Percentiles rank a stretch among this genome's conserved stretches.
phyloP scores from a whole-genome alignment of 768 basidiomycete genomes.

The Mycena olivaceomarginata region DNA sequence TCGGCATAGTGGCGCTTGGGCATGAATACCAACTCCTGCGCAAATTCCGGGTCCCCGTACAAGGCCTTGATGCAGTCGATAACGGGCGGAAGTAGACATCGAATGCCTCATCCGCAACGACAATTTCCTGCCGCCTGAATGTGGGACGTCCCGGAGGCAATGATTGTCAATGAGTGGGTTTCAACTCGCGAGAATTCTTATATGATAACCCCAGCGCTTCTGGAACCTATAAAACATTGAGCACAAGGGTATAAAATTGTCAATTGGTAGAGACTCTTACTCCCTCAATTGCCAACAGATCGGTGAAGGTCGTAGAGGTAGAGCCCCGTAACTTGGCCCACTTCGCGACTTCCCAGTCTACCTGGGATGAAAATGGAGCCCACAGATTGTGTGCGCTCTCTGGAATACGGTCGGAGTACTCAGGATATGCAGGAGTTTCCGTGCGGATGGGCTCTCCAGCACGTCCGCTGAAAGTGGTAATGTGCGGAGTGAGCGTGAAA shows the following conservation, averaged over 20 bases:
- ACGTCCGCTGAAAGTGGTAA: too few species aligned
- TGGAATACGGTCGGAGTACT: too few species aligned
- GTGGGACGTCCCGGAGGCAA: conserved; percentile 48
- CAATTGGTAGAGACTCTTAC: conserved; percentile 62
- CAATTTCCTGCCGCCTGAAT: conserved; percentile 49
- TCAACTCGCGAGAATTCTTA: conserved; percentile 54
- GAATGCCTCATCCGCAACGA: conserved; percentile 49
- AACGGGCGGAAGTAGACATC: conserved; percentile 55
- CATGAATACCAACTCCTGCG: conserved; percentile 46
- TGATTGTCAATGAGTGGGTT: conserved; percentile 55
- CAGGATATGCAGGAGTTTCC: too few species aligned
- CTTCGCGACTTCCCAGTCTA: too few species aligned
- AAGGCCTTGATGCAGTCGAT: conserved; percentile 55
- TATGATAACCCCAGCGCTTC: conserved; percentile 56
- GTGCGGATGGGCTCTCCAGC: too few species aligned
- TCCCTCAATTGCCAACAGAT: conserved; percentile 61
- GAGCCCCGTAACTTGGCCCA: too few species aligned
- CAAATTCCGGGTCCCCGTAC: conserved; percentile 12
- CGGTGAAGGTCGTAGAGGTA: conserved; percentile 60
- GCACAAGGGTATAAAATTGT: conserved; percentile 34
- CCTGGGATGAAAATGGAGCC: too few species aligned
- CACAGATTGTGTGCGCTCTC: too few species aligned
- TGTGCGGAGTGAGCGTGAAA: too few species aligned
- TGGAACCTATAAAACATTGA: conserved; percentile 47
- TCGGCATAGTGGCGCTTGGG: conserved; percentile 59